Conservation (phyloP, 1,284 basidiomycete species). For the Irpex rosettiformis region DNA sequence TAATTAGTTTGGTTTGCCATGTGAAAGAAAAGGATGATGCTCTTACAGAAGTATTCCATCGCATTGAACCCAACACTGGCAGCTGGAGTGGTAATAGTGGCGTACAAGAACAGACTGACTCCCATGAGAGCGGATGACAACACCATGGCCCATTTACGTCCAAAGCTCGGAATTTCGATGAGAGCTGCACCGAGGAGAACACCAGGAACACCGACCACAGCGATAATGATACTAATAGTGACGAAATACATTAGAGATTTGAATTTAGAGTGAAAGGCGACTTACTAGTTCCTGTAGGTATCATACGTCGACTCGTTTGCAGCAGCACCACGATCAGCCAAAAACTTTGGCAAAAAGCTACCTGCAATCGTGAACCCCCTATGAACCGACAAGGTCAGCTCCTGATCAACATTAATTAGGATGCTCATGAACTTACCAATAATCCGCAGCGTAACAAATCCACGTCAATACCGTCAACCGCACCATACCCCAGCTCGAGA, state of each 20-base stretch:
- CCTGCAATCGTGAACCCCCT: constrained; percentile 15
- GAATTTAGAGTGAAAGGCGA: background rate
- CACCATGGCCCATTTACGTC: constrained; percentile 15
- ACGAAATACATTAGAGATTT: background rate
- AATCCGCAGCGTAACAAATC: constrained; percentile 15
- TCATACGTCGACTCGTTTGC: constrained; percentile 2
- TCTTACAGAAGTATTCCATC: constrained; percentile 18
- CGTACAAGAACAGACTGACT: constrained; percentile 11
- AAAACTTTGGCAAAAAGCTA: constrained; percentile 15
- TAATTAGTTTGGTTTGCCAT: too few species aligned
- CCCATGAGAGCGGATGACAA: constrained; percentile 10
- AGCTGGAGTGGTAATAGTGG: constrained; percentile 7
- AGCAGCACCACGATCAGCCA: constrained; percentile 12
- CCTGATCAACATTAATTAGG: background rate
- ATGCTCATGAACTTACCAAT: constrained; percentile 3
- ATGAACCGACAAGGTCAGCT: background rate
- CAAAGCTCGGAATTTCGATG: constrained; percentile 12
- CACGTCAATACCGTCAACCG: constrained; percentile 48
- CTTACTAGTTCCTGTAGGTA: constrained; percentile 14
- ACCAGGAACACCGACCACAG: constrained; percentile 13
- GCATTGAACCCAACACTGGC: constrained; percentile 17
- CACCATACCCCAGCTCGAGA: constrained; percentile 55
- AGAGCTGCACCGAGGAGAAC: constrained; percentile 13
- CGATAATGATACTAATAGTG: constrained; percentile 10
- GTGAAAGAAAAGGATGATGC: too few species aligned